phyloP scores from a whole-genome alignment of 345 rosid genomes.

The Rubroshorea leprosula region DNA sequence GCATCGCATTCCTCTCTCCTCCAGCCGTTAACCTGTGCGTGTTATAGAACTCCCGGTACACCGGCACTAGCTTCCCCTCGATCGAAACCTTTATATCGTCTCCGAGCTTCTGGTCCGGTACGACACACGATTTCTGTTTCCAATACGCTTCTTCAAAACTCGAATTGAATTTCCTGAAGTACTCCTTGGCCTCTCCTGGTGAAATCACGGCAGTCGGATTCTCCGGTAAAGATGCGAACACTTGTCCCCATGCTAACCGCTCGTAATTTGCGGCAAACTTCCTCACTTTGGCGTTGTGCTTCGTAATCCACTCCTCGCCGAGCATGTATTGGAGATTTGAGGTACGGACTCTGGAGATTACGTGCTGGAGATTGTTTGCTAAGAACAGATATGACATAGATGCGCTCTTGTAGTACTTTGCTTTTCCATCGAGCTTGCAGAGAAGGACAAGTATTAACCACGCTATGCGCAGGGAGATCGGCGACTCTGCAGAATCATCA shows the following conservation, averaged over 20 bases:
- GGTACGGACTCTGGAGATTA: slow-evolving; percentile 36
- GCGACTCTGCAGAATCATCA: slow-evolving; percentile 25
- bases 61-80: slow-evolving; percentile 30
- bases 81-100: slow-evolving; percentile 51
- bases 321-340: slow-evolving; percentile 42
- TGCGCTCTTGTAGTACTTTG: slow-evolving; percentile 47
- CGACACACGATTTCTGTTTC: slow-evolving; percentile 41
- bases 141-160: slow-evolving; percentile 49
- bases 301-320: slow-evolving; percentile 58
- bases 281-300: slow-evolving; percentile 41
- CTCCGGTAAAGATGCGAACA: slow-evolving; percentile 38
- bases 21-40: slow-evolving; percentile 26
- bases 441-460: slow-evolving; percentile 57
- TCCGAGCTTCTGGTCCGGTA: slow-evolving; percentile 42
- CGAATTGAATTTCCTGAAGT: slow-evolving; percentile 39
- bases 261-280: slow-evolving; percentile 51
- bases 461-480: slow-evolving; percentile 39
- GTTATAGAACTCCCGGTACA: slow-evolving; percentile 47
- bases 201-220: slow-evolving; percentile 28
- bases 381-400: slow-evolving; percentile 55
- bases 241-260: slow-evolving; percentile 48
- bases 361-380: slow-evolving; percentile 64
- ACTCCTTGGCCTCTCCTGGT: slow-evolving; percentile 30
- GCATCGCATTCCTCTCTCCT: slow-evolving; percentile 13
- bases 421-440: slow-evolving; percentile 61